Percentiles rank a stretch among this genome's conserved stretches.
Conservation (phyloP, 192 early-diverging fungal species). For the Podila horticola region DNA sequence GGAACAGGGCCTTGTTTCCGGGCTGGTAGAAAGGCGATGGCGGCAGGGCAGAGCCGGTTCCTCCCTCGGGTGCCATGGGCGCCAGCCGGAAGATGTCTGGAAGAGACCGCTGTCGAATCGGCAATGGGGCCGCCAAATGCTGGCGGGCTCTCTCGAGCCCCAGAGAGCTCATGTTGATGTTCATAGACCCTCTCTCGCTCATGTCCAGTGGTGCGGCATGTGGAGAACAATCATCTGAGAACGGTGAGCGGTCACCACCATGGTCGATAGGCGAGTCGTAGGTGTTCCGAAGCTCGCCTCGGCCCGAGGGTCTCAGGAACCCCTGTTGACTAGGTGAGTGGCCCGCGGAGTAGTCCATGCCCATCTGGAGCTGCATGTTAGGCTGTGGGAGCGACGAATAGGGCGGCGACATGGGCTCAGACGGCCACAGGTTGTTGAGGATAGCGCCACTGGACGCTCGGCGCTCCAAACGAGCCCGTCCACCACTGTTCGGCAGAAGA, state of each 20-base stretch:
- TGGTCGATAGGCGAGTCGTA: neutral
- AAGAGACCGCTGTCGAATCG: constrained; percentile 53
- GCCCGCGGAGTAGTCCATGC: constrained; percentile 42
- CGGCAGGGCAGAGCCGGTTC: constrained; percentile 6
- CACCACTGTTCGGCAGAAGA: constrained; percentile 9
- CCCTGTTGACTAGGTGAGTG: constrained; percentile 19
- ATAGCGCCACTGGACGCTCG: constrained; percentile 47
- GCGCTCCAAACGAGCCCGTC: constrained; percentile 26
- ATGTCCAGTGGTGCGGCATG: neutral
- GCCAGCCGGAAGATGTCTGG: constrained; percentile 53
- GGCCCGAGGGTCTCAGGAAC: constrained; percentile 9
- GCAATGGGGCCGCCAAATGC: constrained; percentile 53
- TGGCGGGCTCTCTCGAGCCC: constrained; percentile 7
- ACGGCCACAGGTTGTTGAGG: constrained; percentile 33
- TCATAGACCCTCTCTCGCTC: neutral
- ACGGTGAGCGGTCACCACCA: constrained; percentile 14
- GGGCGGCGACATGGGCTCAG: constrained; percentile 40
- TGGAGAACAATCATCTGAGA: constrained; percentile 19
- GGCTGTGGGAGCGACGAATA: constrained; percentile 18
- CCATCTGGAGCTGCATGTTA: constrained; percentile 8
- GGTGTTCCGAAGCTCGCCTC: constrained; percentile 6
- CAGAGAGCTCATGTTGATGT: neutral
- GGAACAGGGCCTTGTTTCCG: constrained; percentile 43
- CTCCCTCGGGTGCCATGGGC: constrained; percentile 15
- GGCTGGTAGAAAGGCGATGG: constrained; percentile 46